These are phyloP conservation scores for Starmerella bombicola DNA, from an alignment of 805 yeast species.

Conservation along the genomic window DNA sequence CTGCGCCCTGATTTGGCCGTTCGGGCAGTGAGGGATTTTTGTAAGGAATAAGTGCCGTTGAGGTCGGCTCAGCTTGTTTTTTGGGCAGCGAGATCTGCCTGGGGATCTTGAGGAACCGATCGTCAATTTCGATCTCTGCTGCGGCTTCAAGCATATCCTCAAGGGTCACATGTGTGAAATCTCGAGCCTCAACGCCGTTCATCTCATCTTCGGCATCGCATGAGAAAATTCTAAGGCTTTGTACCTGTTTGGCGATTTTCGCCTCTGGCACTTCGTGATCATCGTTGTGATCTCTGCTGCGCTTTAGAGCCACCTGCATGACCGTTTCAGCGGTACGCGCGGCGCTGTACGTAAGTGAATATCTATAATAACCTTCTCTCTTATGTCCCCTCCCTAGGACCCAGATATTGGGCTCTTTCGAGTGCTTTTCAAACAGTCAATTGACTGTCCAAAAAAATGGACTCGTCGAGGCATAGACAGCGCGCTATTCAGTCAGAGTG, in stretches of 20 bases:
- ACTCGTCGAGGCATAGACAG: too few relatives aligned
- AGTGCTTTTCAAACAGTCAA: too few relatives aligned
- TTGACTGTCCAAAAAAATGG: too few relatives aligned
- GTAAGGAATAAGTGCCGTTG: constrained; percentile 16
- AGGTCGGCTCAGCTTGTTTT: constrained; percentile 12
- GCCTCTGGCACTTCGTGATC: constrained; percentile 7
- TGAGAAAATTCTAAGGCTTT: background rate
- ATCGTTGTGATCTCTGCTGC: background rate
- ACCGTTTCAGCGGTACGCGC: too few relatives aligned
- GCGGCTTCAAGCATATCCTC: constrained; percentile 15
- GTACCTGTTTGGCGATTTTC: constrained; percentile 9
- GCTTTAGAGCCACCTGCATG: background rate
- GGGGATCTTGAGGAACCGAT: constrained; percentile 19
- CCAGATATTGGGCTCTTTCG: too few relatives aligned
- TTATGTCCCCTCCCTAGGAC: too few relatives aligned
- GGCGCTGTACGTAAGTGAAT: too few relatives aligned
- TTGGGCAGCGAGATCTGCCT: background rate
- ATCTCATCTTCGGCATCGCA: constrained; percentile 10
- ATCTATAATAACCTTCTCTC: too few relatives aligned
- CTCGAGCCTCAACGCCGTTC: constrained; percentile 17
- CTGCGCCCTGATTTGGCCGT: too few relatives aligned
- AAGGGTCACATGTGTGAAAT: constrained; percentile 10
- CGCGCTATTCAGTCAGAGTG: too few relatives aligned
- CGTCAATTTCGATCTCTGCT: constrained; percentile 17
- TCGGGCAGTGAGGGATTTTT: too few relatives aligned